Percentiles rank a stretch among this genome's conserved stretches.
Evolutionary conservation across 345 rosid genomes (phyloP).

Genomic region (Linum tenue): DNA sequence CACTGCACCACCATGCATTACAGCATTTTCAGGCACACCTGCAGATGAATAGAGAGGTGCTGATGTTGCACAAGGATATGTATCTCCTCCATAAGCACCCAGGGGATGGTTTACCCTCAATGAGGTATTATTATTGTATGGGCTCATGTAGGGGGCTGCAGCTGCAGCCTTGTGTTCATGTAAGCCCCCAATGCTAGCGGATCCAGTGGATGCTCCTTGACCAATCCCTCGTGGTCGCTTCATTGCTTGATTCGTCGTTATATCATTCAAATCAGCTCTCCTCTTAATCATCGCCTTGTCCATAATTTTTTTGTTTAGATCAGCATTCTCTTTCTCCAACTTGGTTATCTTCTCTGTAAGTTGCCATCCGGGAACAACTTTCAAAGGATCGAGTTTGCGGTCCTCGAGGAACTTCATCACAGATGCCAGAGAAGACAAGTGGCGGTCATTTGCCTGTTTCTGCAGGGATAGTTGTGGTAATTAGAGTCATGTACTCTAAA

Average conservation of each 20-base stretch:
- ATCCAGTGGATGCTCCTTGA: constrained; percentile 24
- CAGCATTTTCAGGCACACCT: constrained; percentile 26
- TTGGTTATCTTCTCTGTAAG: constrained; percentile 36
- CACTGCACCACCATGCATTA: constrained; percentile 11
- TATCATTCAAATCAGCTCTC: constrained; percentile 31
- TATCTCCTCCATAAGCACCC: constrained; percentile 23
- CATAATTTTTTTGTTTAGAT: constrained; percentile 29
- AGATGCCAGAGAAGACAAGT: constrained; percentile 38
- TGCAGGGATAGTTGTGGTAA: constrained; percentile 18
- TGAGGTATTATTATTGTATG: constrained; percentile 16
- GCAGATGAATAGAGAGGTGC: constrained; percentile 25
- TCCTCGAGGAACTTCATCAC: constrained; percentile 44
- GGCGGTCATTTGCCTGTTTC: constrained; percentile 44
- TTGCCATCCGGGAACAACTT: constrained; percentile 46
- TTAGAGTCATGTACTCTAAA: constrained; percentile 1
- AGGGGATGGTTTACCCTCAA: constrained; percentile 12
- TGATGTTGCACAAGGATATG: constrained; percentile 32
- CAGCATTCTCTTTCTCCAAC: constrained; percentile 44
- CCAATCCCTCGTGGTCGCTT: constrained; percentile 39
- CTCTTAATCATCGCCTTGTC: constrained; percentile 32
- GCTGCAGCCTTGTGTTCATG: constrained; percentile 29
- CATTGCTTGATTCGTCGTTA: constrained; percentile 30
- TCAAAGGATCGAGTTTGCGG: constrained; percentile 38
- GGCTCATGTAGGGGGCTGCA: constrained; percentile 6
- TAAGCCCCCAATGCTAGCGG: constrained; percentile 27